These are phyloP conservation scores for Aspergillus ruber DNA, from an alignment of 2,329 filamentous ascomycete genomes.

Conservation along the genomic window DNA sequence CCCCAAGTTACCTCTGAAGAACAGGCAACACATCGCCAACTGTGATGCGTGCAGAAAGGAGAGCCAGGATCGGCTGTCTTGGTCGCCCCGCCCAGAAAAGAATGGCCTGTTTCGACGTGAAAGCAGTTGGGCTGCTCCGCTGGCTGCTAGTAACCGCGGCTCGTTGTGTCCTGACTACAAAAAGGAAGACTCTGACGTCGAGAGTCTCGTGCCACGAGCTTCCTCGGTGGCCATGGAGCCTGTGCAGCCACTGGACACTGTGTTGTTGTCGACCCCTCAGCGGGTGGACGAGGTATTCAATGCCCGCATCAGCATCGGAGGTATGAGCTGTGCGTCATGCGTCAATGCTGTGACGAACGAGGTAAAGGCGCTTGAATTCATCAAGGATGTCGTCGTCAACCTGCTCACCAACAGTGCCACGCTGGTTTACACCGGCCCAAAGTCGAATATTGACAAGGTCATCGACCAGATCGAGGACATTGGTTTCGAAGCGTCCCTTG, in stretches of 20 bases:
- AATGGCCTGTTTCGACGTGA: background rate
- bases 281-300: slow-evolving; percentile 13
- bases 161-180: background rate
- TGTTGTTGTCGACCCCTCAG: background rate
- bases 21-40: slow-evolving; percentile 41
- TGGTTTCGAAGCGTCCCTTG: slow-evolving; percentile 42
- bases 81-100: slow-evolving; percentile 9
- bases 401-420: slow-evolving; percentile 62
- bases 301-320: slow-evolving; percentile 49
- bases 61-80: slow-evolving; percentile 18
- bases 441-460: slow-evolving; percentile 41
- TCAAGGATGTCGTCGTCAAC: slow-evolving; percentile 56
- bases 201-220: slow-evolving; percentile 2
- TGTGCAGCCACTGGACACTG: slow-evolving; percentile 1
- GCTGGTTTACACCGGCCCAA: slow-evolving; percentile 50
- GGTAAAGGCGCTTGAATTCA: slow-evolving; percentile 52
- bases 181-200: background rate
- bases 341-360: slow-evolving; percentile 56
- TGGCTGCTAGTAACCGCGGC: slow-evolving; percentile 3
- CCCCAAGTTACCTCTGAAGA: slow-evolving; percentile 13
- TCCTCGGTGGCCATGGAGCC: background rate
- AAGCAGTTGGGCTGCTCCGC: slow-evolving; percentile 1
- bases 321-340: slow-evolving; percentile 70
- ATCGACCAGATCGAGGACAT: slow-evolving; percentile 45
- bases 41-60: slow-evolving; percentile 46